A percentile compares a stretch with the other conserved stretches of the same genome.
These are phyloP conservation scores for Colletotrichum higginsianum DNA, from an alignment of 2,329 filamentous ascomycete species.

Conservation along the genomic window DNA sequence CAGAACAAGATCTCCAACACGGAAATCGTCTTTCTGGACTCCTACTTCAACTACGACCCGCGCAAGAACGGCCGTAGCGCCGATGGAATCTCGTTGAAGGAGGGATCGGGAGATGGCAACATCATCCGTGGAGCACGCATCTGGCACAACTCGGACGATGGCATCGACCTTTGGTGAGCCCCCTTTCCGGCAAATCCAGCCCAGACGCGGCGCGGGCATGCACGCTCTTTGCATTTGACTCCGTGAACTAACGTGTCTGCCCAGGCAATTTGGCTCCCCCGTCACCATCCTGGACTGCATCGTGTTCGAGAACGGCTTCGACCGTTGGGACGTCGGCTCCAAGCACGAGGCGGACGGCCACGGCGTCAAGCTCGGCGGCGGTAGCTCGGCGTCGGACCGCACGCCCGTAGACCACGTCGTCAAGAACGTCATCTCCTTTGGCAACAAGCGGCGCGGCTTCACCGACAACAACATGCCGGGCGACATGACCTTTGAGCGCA, in stretches of 20 bases:
- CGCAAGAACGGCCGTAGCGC: slow-evolving; percentile 63
- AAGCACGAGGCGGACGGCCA: slow-evolving; percentile 61
- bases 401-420: slow-evolving; percentile 58
- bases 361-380: slow-evolving; percentile 62
- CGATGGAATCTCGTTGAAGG: slow-evolving; percentile 61
- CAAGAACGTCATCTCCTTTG: slow-evolving; percentile 60
- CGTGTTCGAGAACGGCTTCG: slow-evolving; percentile 62
- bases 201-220: background rate
- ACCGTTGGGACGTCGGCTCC: slow-evolving; percentile 58
- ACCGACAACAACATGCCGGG: slow-evolving; percentile 62
- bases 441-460: slow-evolving; percentile 60
- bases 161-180: slow-evolving; percentile 55
- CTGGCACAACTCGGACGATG: slow-evolving; percentile 64
- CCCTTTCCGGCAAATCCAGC: slow-evolving; percentile 8
- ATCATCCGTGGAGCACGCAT: slow-evolving; percentile 56
- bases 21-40: slow-evolving; percentile 54
- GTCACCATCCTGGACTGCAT: slow-evolving; percentile 60
- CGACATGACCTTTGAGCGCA: slow-evolving; percentile 55
- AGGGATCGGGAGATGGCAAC: slow-evolving; percentile 59
- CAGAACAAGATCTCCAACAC: slow-evolving; percentile 47
- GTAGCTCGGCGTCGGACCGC: slow-evolving; percentile 50
- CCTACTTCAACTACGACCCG: slow-evolving; percentile 56
- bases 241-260: background rate
- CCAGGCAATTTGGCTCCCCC: slow-evolving; percentile 51
- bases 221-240: background rate